Evolutionary conservation across 768 basidiomycete genomes (phyloP), one percentile per base, ranked within the genome.

Genomic region (Pilatotrama ljubarskyi): DNA sequence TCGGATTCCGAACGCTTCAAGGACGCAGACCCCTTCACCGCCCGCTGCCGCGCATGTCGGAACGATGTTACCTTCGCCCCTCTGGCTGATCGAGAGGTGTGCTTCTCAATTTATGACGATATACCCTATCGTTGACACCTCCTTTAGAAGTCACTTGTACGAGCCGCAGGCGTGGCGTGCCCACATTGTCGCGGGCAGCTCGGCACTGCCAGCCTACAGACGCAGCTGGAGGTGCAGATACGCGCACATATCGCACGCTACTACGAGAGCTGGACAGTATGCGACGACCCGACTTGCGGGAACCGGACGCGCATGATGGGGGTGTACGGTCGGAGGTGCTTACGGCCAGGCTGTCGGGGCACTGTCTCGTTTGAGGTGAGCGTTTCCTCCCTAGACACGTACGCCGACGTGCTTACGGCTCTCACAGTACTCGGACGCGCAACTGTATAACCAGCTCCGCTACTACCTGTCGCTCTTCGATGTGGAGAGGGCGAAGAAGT

Each of bases 261-360:
- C 73, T 98, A 99, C 69, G 85, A 97, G 67, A 86, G 87, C 1
- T 95, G 91, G 91, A 88, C 84, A 0, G 76, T 89, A 5, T 99
- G 97, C 74, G 83, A 94, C 66, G 97, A 98, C 62, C 77, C 84
- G 20, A 88, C 87, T 0, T 99, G 97, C 69, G 84, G 84, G 9
- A 80, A 85, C 60, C 82, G 91, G 37, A 95, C 96, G n/a, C 80
- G 97, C 18, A 91, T 88, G 82, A 96, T 98, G 92, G 80, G 90
- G 36, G 93, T 98, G 0, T 95, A 94, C 71, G 95, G 93, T 6
- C 82, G 86, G 32, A 78, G 88, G 50, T 99, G 97, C 71, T 70
- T 94, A 55, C 82, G 83, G 46, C 75, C 72, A 6, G 84, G 81
- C 10, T 96, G 94, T 72, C 78, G 74, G 60, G 91, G 91, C 2